A percentile compares a stretch with the other conserved stretches of the same genome.
Conservation (phyloP, 73 alveolate genomes). For the Blepharisma stoltei region DNA sequence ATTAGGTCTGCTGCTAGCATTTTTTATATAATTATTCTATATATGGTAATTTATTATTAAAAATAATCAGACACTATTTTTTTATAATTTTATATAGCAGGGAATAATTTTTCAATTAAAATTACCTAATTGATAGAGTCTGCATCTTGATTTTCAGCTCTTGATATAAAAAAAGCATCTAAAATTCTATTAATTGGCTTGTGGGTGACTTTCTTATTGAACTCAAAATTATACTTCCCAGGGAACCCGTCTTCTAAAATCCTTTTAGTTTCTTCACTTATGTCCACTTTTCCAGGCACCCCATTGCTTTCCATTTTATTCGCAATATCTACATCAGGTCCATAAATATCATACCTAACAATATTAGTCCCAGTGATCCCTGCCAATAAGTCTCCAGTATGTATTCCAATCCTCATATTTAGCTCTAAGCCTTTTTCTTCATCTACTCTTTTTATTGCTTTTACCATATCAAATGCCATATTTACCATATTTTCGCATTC, state of each 20-base stretch:
- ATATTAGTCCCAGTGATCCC: slow-evolving; percentile 30
- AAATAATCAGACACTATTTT: no score
- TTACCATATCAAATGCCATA: slow-evolving; percentile 94
- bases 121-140: not conserved
- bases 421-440: slow-evolving; percentile 53
- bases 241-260: not conserved
- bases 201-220: not conserved
- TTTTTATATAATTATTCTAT: not conserved
- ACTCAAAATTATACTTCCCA: not conserved
- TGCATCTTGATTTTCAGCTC: not conserved
- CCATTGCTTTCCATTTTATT: slow-evolving; percentile 26
- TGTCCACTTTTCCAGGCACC: slow-evolving; percentile 18
- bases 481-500: slow-evolving; percentile 89
- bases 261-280: slow-evolving; percentile 5
- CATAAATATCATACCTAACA: slow-evolving; percentile 35
- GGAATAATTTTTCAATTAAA: no score
- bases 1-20: not conserved
- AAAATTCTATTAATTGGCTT: not conserved
- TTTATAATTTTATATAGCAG: no score
- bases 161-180: not conserved
- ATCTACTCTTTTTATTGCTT: slow-evolving; percentile 80
- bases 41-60: no score
- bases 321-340: slow-evolving; percentile 32
- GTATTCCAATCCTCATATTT: slow-evolving; percentile 92
- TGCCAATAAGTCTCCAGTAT: slow-evolving; percentile 54